Conservation (phyloP, 768 basidiomycete species). For the Boletales sp. region DNA sequence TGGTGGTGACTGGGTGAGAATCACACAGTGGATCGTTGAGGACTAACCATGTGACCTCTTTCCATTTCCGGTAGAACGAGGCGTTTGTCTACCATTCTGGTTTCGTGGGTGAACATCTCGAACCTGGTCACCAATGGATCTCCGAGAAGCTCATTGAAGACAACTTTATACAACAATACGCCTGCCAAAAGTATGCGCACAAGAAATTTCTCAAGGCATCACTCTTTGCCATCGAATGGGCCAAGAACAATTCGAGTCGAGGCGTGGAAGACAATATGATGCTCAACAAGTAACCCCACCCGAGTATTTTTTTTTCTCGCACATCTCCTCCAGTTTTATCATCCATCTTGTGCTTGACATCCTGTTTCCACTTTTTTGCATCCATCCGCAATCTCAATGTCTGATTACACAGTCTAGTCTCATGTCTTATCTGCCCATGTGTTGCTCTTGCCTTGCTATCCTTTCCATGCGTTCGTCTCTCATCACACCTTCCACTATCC, state of each 20-base stretch:
- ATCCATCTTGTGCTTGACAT: slow-evolving; percentile 33
- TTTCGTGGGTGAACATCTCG: slow-evolving; percentile 84
- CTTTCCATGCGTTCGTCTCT: slow-evolving; percentile 30
- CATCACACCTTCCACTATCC: slow-evolving; percentile 18
- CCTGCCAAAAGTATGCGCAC: slow-evolving; percentile 94
- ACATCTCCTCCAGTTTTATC: slow-evolving; percentile 24
- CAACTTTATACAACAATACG: slow-evolving; percentile 79
- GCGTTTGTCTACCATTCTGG: slow-evolving; percentile 91
- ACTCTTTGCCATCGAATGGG: slow-evolving; percentile 73
- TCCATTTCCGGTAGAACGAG: slow-evolving; percentile 58
- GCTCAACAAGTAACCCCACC: slow-evolving; percentile 29
- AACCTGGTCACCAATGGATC: slow-evolving; percentile 76
- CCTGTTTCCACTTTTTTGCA: slow-evolving; percentile 32
- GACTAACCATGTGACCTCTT: slow-evolving; percentile 33
- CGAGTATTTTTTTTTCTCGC: slow-evolving; percentile 15
- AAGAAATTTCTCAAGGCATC: slow-evolving; percentile 97
- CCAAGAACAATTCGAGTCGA: slow-evolving; percentile 45
- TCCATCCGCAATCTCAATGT: slow-evolving; percentile 35
- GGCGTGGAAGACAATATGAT: slow-evolving; percentile 30
- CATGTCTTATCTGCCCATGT: slow-evolving; percentile 35
- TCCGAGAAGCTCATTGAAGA: slow-evolving; percentile 78
- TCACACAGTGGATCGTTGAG: slow-evolving; percentile 19
- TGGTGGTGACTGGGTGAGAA: slow-evolving; percentile 90
- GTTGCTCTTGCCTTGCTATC: slow-evolving; percentile 37
- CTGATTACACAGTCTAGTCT: slow-evolving; percentile 36